A percentile compares a stretch with the other conserved stretches of the same genome.
phyloP scores from a whole-genome alignment of 441 rosid species.

The Populus hybrid region DNA sequence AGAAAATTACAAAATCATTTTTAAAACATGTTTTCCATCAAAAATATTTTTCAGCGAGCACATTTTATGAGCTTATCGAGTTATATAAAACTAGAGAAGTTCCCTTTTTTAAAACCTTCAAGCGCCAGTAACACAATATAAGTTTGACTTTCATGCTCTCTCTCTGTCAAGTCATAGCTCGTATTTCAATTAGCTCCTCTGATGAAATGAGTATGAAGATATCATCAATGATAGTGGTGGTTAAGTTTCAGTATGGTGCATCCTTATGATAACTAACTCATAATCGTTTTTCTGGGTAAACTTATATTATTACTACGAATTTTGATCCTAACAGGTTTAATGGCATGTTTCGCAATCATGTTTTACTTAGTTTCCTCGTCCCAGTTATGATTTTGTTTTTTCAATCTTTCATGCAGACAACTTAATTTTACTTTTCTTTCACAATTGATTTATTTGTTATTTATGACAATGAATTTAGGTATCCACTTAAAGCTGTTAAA shows the following conservation, averaged over 20 bases:
- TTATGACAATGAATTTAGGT: conserved; percentile 44
- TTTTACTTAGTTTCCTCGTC: conserved; percentile 4
- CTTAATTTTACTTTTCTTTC: background rate
- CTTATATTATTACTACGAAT: background rate
- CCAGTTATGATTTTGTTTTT: background rate
- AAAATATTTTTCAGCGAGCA: background rate
- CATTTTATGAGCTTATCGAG: background rate
- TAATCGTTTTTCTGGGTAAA: background rate
- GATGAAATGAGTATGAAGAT: background rate
- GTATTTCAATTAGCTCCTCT: background rate
- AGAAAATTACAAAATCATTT: background rate
- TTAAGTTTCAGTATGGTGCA: background rate
- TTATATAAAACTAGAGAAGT: background rate
- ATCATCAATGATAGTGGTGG: background rate
- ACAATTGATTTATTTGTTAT: conserved; percentile 26
- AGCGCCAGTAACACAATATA: background rate
- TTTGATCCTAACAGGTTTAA: background rate
- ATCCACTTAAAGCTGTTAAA: conserved; percentile 85
- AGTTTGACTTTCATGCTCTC: background rate
- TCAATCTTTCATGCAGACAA: conserved; percentile 37
- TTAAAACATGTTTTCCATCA: background rate
- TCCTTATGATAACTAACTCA: background rate
- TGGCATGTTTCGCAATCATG: background rate
- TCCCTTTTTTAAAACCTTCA: background rate
- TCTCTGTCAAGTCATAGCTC: background rate